Evolutionary conservation across 2,329 filamentous ascomycete genomes (phyloP).

Genomic region (Sporothrix mexicana): DNA sequence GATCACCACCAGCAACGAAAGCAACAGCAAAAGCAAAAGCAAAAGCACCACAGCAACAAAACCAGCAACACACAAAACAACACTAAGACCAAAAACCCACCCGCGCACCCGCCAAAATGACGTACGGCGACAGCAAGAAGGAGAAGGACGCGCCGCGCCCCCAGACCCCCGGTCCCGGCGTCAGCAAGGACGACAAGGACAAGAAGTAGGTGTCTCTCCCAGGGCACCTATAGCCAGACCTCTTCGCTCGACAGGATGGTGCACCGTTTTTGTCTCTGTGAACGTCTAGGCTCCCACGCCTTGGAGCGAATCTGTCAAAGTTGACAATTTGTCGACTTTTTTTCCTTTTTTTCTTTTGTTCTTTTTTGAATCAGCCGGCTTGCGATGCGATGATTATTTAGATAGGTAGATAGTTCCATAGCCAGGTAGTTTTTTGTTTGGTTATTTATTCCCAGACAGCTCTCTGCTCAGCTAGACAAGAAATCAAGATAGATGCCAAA

Average conservation of each 20-base stretch:
- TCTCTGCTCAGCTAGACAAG: too few species aligned
- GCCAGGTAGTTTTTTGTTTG: too few species aligned
- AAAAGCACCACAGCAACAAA: neutral
- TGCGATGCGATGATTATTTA: too few species aligned
- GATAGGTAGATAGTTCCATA: too few species aligned
- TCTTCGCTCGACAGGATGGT: too few species aligned
- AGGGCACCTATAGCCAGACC: too few species aligned
- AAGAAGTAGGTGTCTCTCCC: neutral
- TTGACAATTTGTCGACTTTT: too few species aligned
- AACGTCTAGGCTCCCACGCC: neutral
- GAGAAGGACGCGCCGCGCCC: neutral
- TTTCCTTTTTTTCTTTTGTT: too few species aligned
- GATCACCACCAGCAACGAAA: neutral
- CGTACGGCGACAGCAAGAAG: neutral
- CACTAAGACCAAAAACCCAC: neutral
- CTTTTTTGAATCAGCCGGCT: too few species aligned
- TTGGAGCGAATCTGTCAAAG: too few species aligned
- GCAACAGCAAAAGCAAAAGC: neutral
- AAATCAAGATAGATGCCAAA: too few species aligned
- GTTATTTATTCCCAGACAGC: too few species aligned
- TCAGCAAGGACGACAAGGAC: neutral
- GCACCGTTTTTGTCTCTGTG: neutral
- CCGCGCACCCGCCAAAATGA: neutral
- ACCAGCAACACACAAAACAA: neutral
- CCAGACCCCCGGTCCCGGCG: neutral